These are phyloP conservation scores for Cetraspora pellucida DNA, from an alignment of 192 early-diverging fungal genomes.

Conservation along the genomic window DNA sequence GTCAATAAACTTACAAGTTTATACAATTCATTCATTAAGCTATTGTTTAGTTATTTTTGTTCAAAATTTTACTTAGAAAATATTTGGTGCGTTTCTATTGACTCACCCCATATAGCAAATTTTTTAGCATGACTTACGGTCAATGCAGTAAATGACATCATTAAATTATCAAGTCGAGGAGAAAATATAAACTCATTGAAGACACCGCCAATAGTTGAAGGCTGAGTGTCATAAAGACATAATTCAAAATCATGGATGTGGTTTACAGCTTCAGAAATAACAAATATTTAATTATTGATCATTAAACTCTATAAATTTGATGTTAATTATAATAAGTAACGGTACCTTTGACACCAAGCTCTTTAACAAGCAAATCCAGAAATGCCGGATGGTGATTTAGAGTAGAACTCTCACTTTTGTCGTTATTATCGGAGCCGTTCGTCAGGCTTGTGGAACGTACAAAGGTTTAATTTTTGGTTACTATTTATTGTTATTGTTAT, in stretches of 20 bases:
- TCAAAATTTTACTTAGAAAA: no score
- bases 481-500: not conserved
- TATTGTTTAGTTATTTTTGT: no score
- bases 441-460: not conserved
- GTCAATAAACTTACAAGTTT: no score
- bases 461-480: not conserved
- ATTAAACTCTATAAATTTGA: not conserved
- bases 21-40: no score
- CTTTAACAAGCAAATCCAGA: constrained; percentile 73
- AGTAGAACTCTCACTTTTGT: constrained; percentile 40
- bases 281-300: not conserved
- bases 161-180: constrained; percentile 92
- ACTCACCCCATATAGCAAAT: no score
- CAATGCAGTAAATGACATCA: constrained; percentile 87
- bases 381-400: constrained; percentile 82
- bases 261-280: constrained; percentile 37
- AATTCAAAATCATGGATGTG: constrained; percentile 94
- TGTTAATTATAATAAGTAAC: not conserved
- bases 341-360: constrained; percentile 63
- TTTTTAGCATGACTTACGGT: constrained; percentile 16
- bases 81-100: no score
- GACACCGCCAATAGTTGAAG: constrained; percentile 86
- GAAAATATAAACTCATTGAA: constrained; percentile 94
- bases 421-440: constrained; percentile 32
- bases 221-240: constrained; percentile 94